Conservation (phyloP, 2,329 filamentous ascomycete genomes). For the Alternaria brassicae region DNA sequence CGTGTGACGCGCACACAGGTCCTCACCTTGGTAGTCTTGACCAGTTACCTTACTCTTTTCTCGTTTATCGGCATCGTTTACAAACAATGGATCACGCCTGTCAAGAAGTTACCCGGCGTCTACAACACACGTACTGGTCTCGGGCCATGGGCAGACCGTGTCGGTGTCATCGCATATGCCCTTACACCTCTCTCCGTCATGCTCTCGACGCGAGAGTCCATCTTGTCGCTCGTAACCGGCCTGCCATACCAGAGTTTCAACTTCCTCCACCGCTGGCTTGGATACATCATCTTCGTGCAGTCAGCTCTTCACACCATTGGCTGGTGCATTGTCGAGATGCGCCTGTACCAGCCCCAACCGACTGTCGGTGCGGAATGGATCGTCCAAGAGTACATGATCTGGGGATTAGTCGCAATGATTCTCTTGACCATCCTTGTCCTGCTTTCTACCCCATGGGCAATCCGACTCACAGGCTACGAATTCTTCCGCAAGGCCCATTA, state of each 20-base stretch:
- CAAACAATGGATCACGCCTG: slow-evolving; percentile 72
- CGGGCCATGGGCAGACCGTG: slow-evolving; percentile 71
- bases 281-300: slow-evolving; percentile 75
- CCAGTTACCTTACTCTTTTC: slow-evolving; percentile 70
- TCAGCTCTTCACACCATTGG: slow-evolving; percentile 72
- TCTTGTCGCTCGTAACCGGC: slow-evolving; percentile 73
- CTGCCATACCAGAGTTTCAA: slow-evolving; percentile 77
- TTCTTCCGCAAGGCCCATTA: slow-evolving; percentile 79
- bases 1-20: slow-evolving; percentile 73
- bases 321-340: slow-evolving; percentile 72
- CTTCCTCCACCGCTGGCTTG: slow-evolving; percentile 70
- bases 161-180: slow-evolving; percentile 75
- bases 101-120: slow-evolving; percentile 61
- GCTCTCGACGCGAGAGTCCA: slow-evolving; percentile 71
- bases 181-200: slow-evolving; percentile 74
- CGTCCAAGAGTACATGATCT: slow-evolving; percentile 71
- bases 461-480: slow-evolving; percentile 74
- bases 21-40: slow-evolving; percentile 63
- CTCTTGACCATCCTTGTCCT: slow-evolving; percentile 68
- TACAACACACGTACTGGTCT: slow-evolving; percentile 71
- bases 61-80: slow-evolving; percentile 71
- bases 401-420: slow-evolving; percentile 73
- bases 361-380: slow-evolving; percentile 64
- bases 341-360: slow-evolving; percentile 76
- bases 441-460: slow-evolving; percentile 65